Base-by-base conservation (phyloP, 805 yeast species). In the Candida anglica region DNA sequence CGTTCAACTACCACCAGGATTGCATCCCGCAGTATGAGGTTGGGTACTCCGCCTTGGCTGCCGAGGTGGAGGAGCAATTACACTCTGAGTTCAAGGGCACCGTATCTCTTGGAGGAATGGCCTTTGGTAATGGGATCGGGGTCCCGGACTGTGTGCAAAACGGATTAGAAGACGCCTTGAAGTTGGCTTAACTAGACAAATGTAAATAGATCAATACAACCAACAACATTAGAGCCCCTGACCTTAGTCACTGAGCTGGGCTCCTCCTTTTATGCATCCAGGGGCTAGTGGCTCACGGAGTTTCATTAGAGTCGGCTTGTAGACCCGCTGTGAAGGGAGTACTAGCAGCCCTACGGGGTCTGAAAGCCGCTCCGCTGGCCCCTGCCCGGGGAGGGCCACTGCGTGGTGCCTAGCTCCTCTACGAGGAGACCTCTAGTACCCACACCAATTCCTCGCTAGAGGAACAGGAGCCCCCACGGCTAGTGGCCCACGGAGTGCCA, bases 91-190 rank as follows among this genome's bases (percentile, higher is more conserved):
- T 65, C 45, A 42, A 53, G 1, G 62, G 69, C 22, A 60, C 60
- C 26, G 48, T 81, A 10, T 71, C 77, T 0, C 48, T 84, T 2
- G 88, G 93, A 14, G 97, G 97, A 0, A 86, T 85, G 79, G 77
- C 84, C 43, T 60, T 54, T 42, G 84, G 87, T 6, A 75, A 72
- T 28, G 91, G 95, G 1, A 79, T 86, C 6, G 96, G 96, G 1
- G 89, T 89, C 2, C 95, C 96, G 1, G 96, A 89, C 58, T 82
- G 89, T 42, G 81, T 86, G 1, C 56, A 75, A 20, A 77, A 79
- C 48, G 74, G 82, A 3, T 68, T 83, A 34, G 71, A 69, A 31
- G 75, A 69, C 37, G 93, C 89, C 11, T 37, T 44, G 21, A 35
- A 42, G 16, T 40, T 15, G 37, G 32, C n/a, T 38, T 30, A 26